Conservation (phyloP, 768 basidiomycete species). For the Tephrocybe sp. region DNA sequence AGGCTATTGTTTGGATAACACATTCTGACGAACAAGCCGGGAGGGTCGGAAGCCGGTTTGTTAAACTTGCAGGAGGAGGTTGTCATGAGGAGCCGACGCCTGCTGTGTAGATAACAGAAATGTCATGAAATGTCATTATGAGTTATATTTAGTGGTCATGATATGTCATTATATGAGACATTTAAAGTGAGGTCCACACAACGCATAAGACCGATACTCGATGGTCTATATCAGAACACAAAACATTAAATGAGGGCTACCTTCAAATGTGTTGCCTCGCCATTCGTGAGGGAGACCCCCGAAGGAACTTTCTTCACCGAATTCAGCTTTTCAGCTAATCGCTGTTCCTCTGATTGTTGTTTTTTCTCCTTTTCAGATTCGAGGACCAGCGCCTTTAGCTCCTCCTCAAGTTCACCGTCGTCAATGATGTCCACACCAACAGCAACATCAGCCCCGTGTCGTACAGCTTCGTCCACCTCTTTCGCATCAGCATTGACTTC, state of each 20-base stretch:
- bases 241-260: slow-evolving; percentile 6
- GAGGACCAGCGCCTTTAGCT: slow-evolving; percentile 52
- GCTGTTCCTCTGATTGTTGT: slow-evolving; percentile 12
- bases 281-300: background rate
- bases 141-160: no score
- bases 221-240: background rate
- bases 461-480: slow-evolving; percentile 80
- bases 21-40: slow-evolving; percentile 80
- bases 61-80: slow-evolving; percentile 43
- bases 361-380: slow-evolving; percentile 29
- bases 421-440: slow-evolving; percentile 63
- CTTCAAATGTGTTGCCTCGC: background rate
- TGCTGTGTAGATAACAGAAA: slow-evolving; percentile 16
- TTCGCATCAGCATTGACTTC: slow-evolving; percentile 78
- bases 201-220: background rate
- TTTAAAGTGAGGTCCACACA: background rate
- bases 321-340: slow-evolving; percentile 19
- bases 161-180: background rate
- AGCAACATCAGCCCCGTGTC: slow-evolving; percentile 61
- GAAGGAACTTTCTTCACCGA: slow-evolving; percentile 3
- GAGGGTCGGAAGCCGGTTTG: slow-evolving; percentile 69
- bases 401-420: slow-evolving; percentile 55
- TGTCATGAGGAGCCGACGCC: slow-evolving; percentile 36
- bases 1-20: slow-evolving; percentile 85
- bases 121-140: background rate